Percentiles rank a stretch among this genome's conserved stretches.
Evolutionary conservation across 495 filamentous ascomycete species (phyloP).

Genomic region (Xylaria venustula): DNA sequence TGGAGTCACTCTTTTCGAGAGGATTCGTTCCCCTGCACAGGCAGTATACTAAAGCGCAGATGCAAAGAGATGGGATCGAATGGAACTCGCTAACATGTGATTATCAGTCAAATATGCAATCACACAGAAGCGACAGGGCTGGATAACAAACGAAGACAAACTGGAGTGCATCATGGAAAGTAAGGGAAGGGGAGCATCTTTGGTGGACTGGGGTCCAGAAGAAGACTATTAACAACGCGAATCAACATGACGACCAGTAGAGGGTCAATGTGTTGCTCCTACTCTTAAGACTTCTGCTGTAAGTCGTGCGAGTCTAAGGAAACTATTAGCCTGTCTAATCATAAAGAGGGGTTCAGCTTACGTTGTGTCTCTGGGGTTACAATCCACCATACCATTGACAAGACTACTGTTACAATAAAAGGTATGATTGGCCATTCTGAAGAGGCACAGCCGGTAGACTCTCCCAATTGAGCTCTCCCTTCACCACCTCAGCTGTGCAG

Average conservation of each 20-base stretch:
- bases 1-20: neutral
- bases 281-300: neutral
- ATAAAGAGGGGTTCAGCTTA: neutral
- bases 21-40: no score
- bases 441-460: neutral
- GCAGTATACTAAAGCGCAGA: neutral
- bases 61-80: neutral
- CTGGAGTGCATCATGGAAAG: constrained; percentile 49
- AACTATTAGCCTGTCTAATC: neutral
- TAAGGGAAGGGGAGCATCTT: constrained; percentile 25
- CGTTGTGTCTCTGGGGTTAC: neutral
- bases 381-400: neutral
- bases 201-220: constrained; percentile 44
- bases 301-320: neutral
- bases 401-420: neutral
- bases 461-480: neutral
- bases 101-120: constrained; percentile 35
- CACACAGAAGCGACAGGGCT: constrained; percentile 43
- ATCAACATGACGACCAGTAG: neutral
- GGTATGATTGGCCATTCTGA: neutral
- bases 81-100: neutral
- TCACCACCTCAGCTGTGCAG: neutral
- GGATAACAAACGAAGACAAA: constrained; percentile 53
- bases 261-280: neutral
- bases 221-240: neutral